phyloP scores from a whole-genome alignment of 208 protist genomes.

The Trypanosoma cruzi region DNA sequence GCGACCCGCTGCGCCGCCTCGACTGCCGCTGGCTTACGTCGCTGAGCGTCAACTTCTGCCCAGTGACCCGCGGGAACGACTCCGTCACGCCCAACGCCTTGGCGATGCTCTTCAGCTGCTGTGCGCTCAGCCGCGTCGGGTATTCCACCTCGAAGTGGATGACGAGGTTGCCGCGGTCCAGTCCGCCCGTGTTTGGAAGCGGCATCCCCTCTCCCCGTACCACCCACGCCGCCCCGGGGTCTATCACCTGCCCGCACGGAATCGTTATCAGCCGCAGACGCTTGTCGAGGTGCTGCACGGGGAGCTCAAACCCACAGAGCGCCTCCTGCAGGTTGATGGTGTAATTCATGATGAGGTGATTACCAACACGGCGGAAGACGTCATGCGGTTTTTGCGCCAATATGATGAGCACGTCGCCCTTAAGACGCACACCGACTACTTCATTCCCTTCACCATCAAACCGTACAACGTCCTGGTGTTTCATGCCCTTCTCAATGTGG shows the following conservation, averaged over 20 bases:
- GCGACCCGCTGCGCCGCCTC: constrained; percentile 1
- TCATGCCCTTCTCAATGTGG: constrained; percentile 95
- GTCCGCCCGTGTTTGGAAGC: constrained; percentile 66
- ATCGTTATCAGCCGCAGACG: constrained; percentile 72
- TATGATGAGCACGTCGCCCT: constrained; percentile 97
- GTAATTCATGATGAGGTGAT: constrained; percentile 93
- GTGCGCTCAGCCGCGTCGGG: constrained; percentile 53
- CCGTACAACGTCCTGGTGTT: constrained; percentile 91
- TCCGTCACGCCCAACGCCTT: constrained; percentile 39
- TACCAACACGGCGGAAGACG: constrained; percentile 90
- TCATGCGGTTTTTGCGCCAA: constrained; percentile 92
- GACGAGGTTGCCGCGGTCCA: constrained; percentile 78
- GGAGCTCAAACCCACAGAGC: constrained; percentile 91
- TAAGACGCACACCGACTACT: constrained; percentile 67
- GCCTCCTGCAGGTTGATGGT: constrained; percentile 93
- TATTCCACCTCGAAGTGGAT: constrained; percentile 89
- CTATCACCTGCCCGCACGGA: constrained; percentile 72
- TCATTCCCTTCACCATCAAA: constrained; percentile 97
- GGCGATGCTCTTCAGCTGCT: constrained; percentile 42
- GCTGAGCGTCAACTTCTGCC: constrained; percentile 63
- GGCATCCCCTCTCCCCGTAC: constrained; percentile 93
- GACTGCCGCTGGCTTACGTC: constrained; percentile 12
- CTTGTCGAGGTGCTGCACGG: constrained; percentile 91
- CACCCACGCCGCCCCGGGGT: constrained; percentile 67
- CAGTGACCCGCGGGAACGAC: constrained; percentile 47